Evolutionary conservation across 805 yeast species (phyloP), one percentile per base, ranked within the genome.

Genomic region (Kuraishia cidri): DNA sequence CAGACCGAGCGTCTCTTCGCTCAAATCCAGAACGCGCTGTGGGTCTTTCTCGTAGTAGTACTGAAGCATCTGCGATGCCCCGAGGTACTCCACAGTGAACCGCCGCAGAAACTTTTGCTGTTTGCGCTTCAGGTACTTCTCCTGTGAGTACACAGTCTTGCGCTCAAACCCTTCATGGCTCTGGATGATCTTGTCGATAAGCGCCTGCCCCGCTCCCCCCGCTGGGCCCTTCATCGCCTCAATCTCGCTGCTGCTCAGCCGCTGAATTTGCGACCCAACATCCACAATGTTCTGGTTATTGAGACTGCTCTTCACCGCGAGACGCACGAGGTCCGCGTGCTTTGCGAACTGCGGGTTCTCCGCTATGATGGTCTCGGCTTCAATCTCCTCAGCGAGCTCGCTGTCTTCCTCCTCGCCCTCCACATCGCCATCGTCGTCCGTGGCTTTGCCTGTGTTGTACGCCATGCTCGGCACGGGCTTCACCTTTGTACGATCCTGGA

Each of bases 101-200:
- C 85, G 71, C 51, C 94, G 74, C 36, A 85, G 69, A 51, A 84
- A 92, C 62, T 92, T 92, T 52, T 81, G 87, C 56, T 86, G 94
- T 58, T 92, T 92, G 47, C 99, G 74, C 41, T 80, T 79, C 46
- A 90, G 58, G 54, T 92, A 92, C 59, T 92, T 92, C 44, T 83
- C 95, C 54, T 92, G 96, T 2, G 96, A 85, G 48, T 71, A 85
- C 19, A 77, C 62, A 5, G 97, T 92, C 56, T 92, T 92, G 52
- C 84, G 79, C 44, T 84, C 85, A 50, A 92, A 92, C 7, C 84
- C 82, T 24, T 68, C 80, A 56, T 92, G 97, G 9, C 88, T 75
- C 38, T 77, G 79, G 39, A 87, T 79, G 58, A 92, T 83, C 43
- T 72, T 74, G 40, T 80, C 80, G 36, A 90, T 87, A 44, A 92